Conservation (phyloP, 75 land plant genomes). For the Selaginella tamariscina region DNA sequence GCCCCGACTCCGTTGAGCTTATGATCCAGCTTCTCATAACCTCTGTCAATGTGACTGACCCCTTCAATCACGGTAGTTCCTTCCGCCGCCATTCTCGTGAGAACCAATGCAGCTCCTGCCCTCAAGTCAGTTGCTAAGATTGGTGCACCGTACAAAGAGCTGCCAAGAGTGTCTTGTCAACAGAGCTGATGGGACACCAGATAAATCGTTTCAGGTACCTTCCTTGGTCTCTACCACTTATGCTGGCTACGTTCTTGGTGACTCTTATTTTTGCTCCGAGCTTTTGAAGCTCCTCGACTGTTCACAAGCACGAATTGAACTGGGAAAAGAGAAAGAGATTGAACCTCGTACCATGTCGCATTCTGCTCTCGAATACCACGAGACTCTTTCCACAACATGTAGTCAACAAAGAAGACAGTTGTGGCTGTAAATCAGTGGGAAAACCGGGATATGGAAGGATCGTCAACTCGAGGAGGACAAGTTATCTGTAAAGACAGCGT, state of each 20-base stretch:
- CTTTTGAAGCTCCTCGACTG: conserved; percentile 52
- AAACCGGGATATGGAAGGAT: conserved; percentile 62
- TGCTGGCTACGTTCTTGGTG: conserved; percentile 25
- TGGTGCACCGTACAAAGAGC: conserved; percentile 31
- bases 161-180: no score
- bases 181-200: no score
- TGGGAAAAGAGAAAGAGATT: no score
- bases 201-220: no score
- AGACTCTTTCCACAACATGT: conserved; percentile 45
- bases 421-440: conserved; percentile 75
- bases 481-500: no score
- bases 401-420: conserved; percentile 39
- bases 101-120: conserved; percentile 49
- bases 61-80: conserved; percentile 44
- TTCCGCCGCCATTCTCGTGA: conserved; percentile 53
- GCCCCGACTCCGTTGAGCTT: conserved; percentile 48
- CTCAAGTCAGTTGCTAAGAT: conserved; percentile 45
- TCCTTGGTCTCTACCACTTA: conserved; percentile 35
- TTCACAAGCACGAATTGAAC: no score
- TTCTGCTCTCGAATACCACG: conserved; percentile 52
- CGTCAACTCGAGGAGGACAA: conserved; percentile 31
- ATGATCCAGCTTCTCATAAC: conserved; percentile 45
- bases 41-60: conserved; percentile 44
- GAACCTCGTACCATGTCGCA: conserved; percentile 57
- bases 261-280: conserved; percentile 52